Evolutionary conservation across 306 rosid species (phyloP), one percentile per base, ranked within the genome.

Genomic region (Gillenia trifoliata): DNA sequence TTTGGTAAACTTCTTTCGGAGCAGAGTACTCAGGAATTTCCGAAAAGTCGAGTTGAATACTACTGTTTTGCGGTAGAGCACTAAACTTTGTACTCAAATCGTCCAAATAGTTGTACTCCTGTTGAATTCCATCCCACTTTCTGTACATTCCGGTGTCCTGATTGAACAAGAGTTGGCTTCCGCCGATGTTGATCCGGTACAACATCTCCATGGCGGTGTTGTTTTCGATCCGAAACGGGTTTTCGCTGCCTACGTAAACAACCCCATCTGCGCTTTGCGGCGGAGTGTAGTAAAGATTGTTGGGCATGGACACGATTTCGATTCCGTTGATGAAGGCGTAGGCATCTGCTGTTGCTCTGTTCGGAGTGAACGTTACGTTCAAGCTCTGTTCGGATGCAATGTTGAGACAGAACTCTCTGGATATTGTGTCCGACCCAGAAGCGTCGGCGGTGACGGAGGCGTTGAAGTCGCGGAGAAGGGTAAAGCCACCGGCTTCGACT

Each of bases 301-400:
- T 12, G 3, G 98, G 98, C 94, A 90, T 89, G 64, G 98, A 90
- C 1, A 93, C 47, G 1, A 93, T 68, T 60, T 93, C 95, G 20
- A 93, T 90, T 69, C 93, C 96, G 11, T 90, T 92, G 22, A 92
- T 47, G 64, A 93, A 93, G 54, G 88, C 95, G 38, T 78, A 89
- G 0, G 84, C 72, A 12, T 77, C 83, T 15, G 81, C 45, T 3
- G 6, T 74, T 54, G 43, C 59, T 41, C 69, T 64, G 67, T 47
- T 67, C 20, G 93, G 90, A 9, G 26, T 70, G 77, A 90, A 89
- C 12, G 76, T 77, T 25, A 92, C 71, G 64, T 75, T 79, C 3
- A 89, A 66, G 36, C 67, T 79, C 56, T 78, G 82, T 5, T 50
- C 66, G 2, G 73, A 74, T 0, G 66, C 72, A 0, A 89, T 75